Conservation (phyloP, 177 flowering plant genomes). For the Tripterygium wilfordii region DNA sequence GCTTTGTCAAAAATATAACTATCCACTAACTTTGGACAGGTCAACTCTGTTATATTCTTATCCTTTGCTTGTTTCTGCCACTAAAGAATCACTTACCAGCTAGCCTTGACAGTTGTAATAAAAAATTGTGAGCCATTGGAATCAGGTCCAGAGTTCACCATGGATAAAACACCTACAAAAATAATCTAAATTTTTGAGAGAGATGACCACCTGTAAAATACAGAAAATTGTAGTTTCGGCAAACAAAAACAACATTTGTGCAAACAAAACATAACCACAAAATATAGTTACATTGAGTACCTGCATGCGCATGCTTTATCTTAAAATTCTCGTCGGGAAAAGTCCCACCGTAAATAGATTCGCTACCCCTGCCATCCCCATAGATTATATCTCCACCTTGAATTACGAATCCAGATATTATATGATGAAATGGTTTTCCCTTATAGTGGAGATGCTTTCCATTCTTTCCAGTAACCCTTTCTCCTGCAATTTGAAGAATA, state of each 20-base stretch:
- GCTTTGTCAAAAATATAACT: too few species aligned
- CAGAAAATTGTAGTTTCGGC: too few species aligned
- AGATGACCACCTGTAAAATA: background rate
- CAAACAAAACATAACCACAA: too few species aligned
- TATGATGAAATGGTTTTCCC: constrained; percentile 91
- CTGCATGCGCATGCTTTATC: constrained; percentile 86
- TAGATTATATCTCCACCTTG: constrained; percentile 87
- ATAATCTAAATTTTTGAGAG: constrained; percentile 66
- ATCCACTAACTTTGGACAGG: too few species aligned
- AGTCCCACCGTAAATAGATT: constrained; percentile 82
- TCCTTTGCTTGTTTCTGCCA: too few species aligned
- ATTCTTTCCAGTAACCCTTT: constrained; percentile 56
- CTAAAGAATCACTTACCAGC: constrained; percentile 57
- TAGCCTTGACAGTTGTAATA: constrained; percentile 88
- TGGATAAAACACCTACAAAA: constrained; percentile 78
- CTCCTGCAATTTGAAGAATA: constrained; percentile 77
- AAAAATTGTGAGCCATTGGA: constrained; percentile 98
- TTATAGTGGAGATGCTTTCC: constrained; percentile 83
- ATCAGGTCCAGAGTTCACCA: constrained; percentile 95
- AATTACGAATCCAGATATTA: constrained; percentile 84
- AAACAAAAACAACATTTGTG: too few species aligned
- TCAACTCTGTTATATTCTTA: too few species aligned
- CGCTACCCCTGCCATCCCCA: constrained; percentile 78
- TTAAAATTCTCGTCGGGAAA: constrained; percentile 93
- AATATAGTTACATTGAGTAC: too few species aligned